Evolutionary conservation across 768 basidiomycete species (phyloP).

Genomic region (Tricholoma terreum): DNA sequence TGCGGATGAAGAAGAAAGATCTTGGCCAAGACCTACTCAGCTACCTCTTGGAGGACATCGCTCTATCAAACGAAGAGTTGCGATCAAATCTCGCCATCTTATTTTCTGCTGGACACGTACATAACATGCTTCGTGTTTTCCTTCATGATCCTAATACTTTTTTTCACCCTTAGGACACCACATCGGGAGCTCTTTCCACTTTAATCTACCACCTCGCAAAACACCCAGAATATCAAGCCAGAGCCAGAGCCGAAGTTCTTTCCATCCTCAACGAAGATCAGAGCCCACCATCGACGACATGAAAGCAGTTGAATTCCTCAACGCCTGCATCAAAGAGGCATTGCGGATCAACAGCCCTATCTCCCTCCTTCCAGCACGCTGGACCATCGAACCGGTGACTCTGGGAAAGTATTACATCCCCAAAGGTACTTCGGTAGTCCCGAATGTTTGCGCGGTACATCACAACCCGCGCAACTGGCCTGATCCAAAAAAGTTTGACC

Average conservation of each 20-base stretch:
- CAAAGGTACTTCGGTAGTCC: constrained; percentile 25
- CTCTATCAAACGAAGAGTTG: constrained; percentile 31
- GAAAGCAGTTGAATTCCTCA: constrained; percentile 26
- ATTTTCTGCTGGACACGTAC: constrained; percentile 40
- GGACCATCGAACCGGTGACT: constrained; percentile 15
- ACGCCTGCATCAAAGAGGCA: constrained; percentile 39
- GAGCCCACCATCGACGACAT: constrained; percentile 31
- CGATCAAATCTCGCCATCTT: constrained; percentile 36
- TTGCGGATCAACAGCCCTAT: constrained; percentile 34
- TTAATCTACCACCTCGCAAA: constrained; percentile 34
- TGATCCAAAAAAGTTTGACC: constrained; percentile 27
- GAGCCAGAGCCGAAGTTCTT: constrained; percentile 36
- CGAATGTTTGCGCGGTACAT: constrained; percentile 32
- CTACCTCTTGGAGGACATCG: constrained; percentile 32
- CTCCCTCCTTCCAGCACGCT: constrained; percentile 24
- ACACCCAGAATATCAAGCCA: constrained; percentile 33
- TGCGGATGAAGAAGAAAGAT: constrained; percentile 27
- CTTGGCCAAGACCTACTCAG: constrained; percentile 34
- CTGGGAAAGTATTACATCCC: constrained; percentile 33
- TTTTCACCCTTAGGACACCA: constrained; percentile 31
- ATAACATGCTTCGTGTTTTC: constrained; percentile 2
- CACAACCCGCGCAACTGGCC: constrained; percentile 26
- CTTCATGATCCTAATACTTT: neutral
- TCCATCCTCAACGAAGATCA: constrained; percentile 21
- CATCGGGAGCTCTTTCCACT: constrained; percentile 36